Percentiles rank a stretch among this genome's conserved stretches.
These are phyloP conservation scores for Voacanga thouarsii DNA, from an alignment of 257 asterid genomes.

Conservation along the genomic window DNA sequence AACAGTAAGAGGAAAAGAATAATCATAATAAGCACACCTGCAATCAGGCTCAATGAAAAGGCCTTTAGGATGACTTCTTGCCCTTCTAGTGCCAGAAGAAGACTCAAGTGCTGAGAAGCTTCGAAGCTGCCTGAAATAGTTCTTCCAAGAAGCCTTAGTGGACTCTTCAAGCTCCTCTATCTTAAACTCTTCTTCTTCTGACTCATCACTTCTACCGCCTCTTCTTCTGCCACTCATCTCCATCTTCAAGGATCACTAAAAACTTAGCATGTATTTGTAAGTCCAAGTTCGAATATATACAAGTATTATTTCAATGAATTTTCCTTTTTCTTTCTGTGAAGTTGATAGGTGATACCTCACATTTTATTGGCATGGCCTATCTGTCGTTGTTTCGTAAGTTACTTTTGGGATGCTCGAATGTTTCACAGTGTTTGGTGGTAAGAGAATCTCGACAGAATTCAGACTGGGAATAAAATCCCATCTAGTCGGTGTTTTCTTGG, in stretches of 20 bases:
- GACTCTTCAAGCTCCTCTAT: constrained; percentile 36
- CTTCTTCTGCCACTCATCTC: constrained; percentile 16
- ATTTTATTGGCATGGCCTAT: neutral
- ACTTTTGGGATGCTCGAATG: neutral
- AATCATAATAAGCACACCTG: neutral
- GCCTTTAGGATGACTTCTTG: constrained; percentile 21
- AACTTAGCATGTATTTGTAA: too few relatives aligned
- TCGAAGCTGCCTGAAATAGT: constrained; percentile 23
- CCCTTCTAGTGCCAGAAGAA: neutral
- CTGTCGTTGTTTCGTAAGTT: neutral
- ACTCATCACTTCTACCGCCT: constrained; percentile 20
- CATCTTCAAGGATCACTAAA: neutral
- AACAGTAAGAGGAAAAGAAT: too few relatives aligned
- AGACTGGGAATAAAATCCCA: neutral
- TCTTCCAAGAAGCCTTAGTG: constrained; percentile 32
- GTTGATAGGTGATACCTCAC: neutral
- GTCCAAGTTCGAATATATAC: too few relatives aligned
- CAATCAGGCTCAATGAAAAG: constrained; percentile 5
- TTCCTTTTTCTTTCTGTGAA: neutral
- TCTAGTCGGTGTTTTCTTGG: neutral
- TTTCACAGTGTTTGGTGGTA: neutral
- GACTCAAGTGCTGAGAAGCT: constrained; percentile 26
- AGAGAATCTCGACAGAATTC: neutral
- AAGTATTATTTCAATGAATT: too few relatives aligned
- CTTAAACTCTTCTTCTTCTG: constrained; percentile 34